Conservation (phyloP, 129 eudicot genomes). For the Artemisia tridentata region DNA sequence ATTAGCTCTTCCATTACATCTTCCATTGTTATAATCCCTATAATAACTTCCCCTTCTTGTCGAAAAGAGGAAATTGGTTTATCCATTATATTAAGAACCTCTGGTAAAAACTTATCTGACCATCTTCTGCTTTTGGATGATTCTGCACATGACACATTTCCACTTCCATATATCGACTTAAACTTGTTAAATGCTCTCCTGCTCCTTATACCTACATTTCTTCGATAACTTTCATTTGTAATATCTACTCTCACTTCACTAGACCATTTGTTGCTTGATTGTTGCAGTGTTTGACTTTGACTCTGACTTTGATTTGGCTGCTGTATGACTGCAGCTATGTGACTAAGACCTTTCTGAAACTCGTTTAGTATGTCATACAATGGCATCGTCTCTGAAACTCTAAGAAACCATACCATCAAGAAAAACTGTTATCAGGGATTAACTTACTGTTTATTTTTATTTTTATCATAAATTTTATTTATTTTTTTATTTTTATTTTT, state of each 20-base stretch:
- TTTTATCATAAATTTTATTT: neutral
- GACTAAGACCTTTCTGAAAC: conserved; percentile 79
- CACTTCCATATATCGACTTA: conserved; percentile 40
- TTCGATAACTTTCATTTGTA: conserved; percentile 34
- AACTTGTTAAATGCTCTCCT: conserved; percentile 41
- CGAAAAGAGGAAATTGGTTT: conserved; percentile 43
- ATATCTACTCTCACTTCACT: conserved; percentile 48
- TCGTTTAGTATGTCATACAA: conserved; percentile 61
- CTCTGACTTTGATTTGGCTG: conserved; percentile 31
- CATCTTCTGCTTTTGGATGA: conserved; percentile 55
- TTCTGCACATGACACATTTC: conserved; percentile 34
- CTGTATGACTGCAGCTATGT: conserved; percentile 73
- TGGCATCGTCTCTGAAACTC: conserved; percentile 67
- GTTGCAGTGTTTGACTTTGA: conserved; percentile 22
- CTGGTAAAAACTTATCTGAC: conserved; percentile 51
- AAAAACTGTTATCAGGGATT: neutral
- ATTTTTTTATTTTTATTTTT: neutral
- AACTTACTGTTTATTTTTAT: neutral
- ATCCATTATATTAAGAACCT: conserved; percentile 41
- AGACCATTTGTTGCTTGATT: conserved; percentile 26
- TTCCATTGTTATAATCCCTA: conserved; percentile 77
- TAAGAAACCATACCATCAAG: conserved; percentile 22
- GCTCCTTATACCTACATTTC: conserved; percentile 36
- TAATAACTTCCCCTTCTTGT: conserved; percentile 54
- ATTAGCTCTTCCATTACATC: conserved; percentile 66